phyloP scores from a whole-genome alignment of 2,329 filamentous ascomycete genomes.

The Diaporthe vaccinii region DNA sequence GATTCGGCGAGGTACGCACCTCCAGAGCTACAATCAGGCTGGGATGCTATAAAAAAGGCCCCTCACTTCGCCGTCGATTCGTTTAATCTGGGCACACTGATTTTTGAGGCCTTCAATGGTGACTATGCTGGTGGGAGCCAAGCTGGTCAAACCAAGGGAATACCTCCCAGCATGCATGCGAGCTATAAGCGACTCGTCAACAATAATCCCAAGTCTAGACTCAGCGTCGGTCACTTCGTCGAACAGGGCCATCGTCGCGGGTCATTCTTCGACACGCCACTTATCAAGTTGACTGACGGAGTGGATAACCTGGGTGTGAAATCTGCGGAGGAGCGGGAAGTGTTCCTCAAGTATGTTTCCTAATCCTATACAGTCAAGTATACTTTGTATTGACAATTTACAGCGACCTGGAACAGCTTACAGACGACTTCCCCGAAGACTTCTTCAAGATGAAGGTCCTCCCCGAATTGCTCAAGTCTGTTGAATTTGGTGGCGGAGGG shows the following conservation, averaged over 20 bases:
- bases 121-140: constrained; percentile 83
- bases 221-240: constrained; percentile 87
- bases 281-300: constrained; percentile 93
- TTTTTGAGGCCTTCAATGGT: constrained; percentile 94
- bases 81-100: constrained; percentile 85
- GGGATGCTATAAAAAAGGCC: constrained; percentile 89
- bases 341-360: constrained; percentile 76
- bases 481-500: constrained; percentile 97
- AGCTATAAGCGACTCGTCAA: constrained; percentile 93
- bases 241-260: constrained; percentile 87
- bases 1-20: constrained; percentile 88
- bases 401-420: constrained; percentile 83
- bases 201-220: constrained; percentile 87
- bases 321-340: constrained; percentile 83
- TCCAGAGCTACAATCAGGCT: constrained; percentile 91
- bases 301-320: constrained; percentile 95
- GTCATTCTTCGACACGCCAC: constrained; percentile 91
- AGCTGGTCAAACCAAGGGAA: constrained; percentile 85
- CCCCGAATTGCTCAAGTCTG: constrained; percentile 95
- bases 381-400: constrained; percentile 52
- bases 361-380: constrained; percentile 9
- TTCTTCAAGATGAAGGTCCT: constrained; percentile 98
- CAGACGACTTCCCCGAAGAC: constrained; percentile 96
- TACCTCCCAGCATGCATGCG: constrained; percentile 89
- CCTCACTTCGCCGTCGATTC: constrained; percentile 87